Evolutionary conservation across 2,329 filamentous ascomycete species (phyloP).

Genomic region (Cladophialophora yegresii): DNA sequence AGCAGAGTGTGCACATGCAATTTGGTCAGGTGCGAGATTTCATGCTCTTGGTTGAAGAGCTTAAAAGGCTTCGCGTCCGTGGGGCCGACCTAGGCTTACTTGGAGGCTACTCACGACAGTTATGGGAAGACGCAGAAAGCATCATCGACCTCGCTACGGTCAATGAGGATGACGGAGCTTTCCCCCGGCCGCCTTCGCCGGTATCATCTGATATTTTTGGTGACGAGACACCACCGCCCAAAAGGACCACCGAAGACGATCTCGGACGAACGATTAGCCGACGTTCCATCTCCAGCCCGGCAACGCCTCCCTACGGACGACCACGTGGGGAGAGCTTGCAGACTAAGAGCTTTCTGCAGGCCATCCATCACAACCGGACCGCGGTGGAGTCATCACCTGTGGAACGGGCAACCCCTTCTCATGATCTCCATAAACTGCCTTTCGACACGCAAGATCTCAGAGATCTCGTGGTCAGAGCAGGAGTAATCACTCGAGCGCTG

Average conservation of each 20-base stretch:
- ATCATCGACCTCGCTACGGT: constrained; percentile 68
- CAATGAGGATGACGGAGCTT: constrained; percentile 60
- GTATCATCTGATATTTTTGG: constrained; percentile 60
- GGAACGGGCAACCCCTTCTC: constrained; percentile 35
- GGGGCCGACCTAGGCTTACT: constrained; percentile 58
- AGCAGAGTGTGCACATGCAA: constrained; percentile 66
- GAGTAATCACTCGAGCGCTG: constrained; percentile 52
- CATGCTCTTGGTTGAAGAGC: constrained; percentile 64
- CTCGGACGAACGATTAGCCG: constrained; percentile 21
- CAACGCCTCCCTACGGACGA: constrained; percentile 42
- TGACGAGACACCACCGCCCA: constrained; percentile 39
- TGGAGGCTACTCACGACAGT: constrained; percentile 54
- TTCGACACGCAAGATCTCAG: constrained; percentile 66
- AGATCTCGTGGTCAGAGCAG: constrained; percentile 59
- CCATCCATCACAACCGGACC: constrained; percentile 56
- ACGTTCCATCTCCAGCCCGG: constrained; percentile 35
- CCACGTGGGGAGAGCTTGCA: constrained; percentile 61
- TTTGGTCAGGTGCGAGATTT: constrained; percentile 66
- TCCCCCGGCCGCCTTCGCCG: constrained; percentile 55
- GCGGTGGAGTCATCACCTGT: constrained; percentile 37
- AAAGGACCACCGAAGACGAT: constrained; percentile 24
- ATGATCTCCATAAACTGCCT: constrained; percentile 56
- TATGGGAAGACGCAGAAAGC: constrained; percentile 67
- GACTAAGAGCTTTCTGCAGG: constrained; percentile 63
- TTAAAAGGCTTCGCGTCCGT: constrained; percentile 62